Evolutionary conservation across 2,329 filamentous ascomycete species (phyloP).

Genomic region (Clarireedia monteithiana): DNA sequence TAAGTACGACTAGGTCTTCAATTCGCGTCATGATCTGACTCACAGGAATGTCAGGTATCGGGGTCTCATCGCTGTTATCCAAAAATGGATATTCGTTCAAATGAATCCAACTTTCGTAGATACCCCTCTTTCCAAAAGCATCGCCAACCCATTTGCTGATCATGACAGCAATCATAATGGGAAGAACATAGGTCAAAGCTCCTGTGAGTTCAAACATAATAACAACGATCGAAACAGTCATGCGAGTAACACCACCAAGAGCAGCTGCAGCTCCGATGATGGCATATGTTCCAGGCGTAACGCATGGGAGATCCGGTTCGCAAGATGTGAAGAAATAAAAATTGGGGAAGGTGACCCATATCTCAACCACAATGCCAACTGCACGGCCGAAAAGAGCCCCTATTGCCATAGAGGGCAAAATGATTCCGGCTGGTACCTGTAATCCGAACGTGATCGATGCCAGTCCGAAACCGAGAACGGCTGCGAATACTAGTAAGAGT

Average conservation of each 20-base stretch:
- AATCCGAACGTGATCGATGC: constrained; percentile 86
- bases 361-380: constrained; percentile 80
- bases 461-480: constrained; percentile 76
- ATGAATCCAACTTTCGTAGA: constrained; percentile 97
- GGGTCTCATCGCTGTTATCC: constrained; percentile 75
- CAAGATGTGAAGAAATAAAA: constrained; percentile 8
- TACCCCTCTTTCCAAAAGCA: constrained; percentile 83
- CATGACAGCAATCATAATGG: constrained; percentile 99
- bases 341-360: constrained; percentile 56
- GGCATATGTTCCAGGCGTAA: constrained; percentile 92
- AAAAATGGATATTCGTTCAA: constrained; percentile 94
- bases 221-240: constrained; percentile 97
- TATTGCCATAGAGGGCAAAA: constrained; percentile 92
- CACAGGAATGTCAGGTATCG: constrained; percentile 78
- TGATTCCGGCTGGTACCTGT: constrained; percentile 90
- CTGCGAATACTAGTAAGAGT: constrained; percentile 72
- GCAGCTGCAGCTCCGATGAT: constrained; percentile 93
- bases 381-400: constrained; percentile 86
- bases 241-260: constrained; percentile 86
- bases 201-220: constrained; percentile 99
- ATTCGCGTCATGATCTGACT: constrained; percentile 85
- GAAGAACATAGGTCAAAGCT: constrained; percentile 89
- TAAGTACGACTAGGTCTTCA: constrained; percentile 83
- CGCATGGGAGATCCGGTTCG: constrained; percentile 65
- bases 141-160: constrained; percentile 97